A percentile compares a stretch with the other conserved stretches of the same genome.
Evolutionary conservation across 2,329 filamentous ascomycete species (phyloP).

Genomic region (Fusarium coicis): DNA sequence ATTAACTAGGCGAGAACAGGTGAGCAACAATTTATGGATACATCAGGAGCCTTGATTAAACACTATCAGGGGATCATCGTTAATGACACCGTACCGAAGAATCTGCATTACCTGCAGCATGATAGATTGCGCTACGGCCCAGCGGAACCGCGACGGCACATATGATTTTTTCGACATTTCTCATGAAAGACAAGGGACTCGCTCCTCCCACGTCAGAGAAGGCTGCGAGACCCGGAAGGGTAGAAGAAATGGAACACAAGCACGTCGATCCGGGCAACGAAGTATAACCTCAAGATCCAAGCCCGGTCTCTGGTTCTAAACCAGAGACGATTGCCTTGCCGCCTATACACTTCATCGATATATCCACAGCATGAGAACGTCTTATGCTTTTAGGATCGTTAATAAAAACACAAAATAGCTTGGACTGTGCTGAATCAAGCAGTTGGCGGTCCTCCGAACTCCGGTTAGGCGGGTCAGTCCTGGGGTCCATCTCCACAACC

Average conservation of each 20-base stretch:
- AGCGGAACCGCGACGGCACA: slow-evolving; percentile 40
- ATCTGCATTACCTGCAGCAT: not conserved
- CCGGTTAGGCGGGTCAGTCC: slow-evolving; percentile 39
- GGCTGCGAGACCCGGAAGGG: slow-evolving; percentile 24
- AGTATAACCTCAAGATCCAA: not conserved
- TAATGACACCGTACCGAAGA: not conserved
- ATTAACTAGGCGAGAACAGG: slow-evolving; percentile 17
- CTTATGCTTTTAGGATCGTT: slow-evolving; percentile 7
- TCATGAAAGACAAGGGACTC: slow-evolving; percentile 11
- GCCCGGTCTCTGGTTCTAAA: not conserved
- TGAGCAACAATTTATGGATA: not conserved
- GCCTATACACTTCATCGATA: not conserved
- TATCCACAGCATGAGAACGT: not conserved
- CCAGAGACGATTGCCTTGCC: not conserved
- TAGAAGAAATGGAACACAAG: not conserved
- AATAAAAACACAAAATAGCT: slow-evolving; percentile 17
- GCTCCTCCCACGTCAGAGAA: slow-evolving; percentile 10
- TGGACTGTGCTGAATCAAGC: slow-evolving; percentile 26
- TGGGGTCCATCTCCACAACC: slow-evolving; percentile 23
- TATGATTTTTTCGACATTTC: slow-evolving; percentile 10
- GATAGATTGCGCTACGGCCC: slow-evolving; percentile 40
- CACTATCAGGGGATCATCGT: slow-evolving; percentile 2
- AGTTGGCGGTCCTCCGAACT: slow-evolving; percentile 39
- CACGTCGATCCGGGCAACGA: slow-evolving; percentile 21
- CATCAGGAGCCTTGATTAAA: not conserved